These are phyloP conservation scores for Fomes fomentarius DNA, from an alignment of 1,284 basidiomycete genomes.

Conservation along the genomic window DNA sequence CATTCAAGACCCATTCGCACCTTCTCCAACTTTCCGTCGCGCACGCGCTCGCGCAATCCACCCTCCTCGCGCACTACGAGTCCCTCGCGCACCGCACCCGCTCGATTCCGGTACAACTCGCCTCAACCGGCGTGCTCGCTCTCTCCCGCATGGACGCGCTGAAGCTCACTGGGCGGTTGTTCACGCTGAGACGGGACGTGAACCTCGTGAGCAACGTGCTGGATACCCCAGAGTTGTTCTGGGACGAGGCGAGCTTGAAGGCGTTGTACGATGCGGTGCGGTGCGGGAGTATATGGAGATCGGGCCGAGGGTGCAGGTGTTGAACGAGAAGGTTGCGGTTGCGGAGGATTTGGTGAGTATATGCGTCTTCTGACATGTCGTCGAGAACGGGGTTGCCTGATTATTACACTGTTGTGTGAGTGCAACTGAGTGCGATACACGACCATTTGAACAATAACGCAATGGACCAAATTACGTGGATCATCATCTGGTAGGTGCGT, in stretches of 20 bases:
- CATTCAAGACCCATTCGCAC: constrained; percentile 88
- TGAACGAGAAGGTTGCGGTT: constrained; percentile 90
- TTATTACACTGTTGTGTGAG: too few relatives aligned
- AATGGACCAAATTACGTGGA: constrained; percentile 95
- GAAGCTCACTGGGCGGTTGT: constrained; percentile 83
- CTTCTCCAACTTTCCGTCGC: constrained; percentile 89
- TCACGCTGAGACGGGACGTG: constrained; percentile 89
- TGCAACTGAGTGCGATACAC: constrained; percentile 91
- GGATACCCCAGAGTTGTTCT: constrained; percentile 94
- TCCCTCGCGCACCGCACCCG: constrained; percentile 80
- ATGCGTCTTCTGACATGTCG: too few relatives aligned
- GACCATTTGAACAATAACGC: constrained; percentile 91
- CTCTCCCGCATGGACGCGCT: constrained; percentile 85
- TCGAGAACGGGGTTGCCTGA: too few relatives aligned
- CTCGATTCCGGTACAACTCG: too few relatives aligned
- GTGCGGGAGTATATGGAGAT: constrained; percentile 96
- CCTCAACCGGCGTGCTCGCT: too few relatives aligned
- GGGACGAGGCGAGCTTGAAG: constrained; percentile 91
- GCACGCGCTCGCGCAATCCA: constrained; percentile 94
- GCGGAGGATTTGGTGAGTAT: constrained; percentile 83
- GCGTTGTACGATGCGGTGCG: constrained; percentile 92
- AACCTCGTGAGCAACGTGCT: constrained; percentile 95
- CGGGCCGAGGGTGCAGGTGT: constrained; percentile 78
- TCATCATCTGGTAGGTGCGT: constrained; percentile 82
- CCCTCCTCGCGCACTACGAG: constrained; percentile 90